Evolutionary conservation across 2,329 filamentous ascomycete genomes (phyloP), one percentile per base, ranked within the genome.

Genomic region (Corynespora cassiicola): DNA sequence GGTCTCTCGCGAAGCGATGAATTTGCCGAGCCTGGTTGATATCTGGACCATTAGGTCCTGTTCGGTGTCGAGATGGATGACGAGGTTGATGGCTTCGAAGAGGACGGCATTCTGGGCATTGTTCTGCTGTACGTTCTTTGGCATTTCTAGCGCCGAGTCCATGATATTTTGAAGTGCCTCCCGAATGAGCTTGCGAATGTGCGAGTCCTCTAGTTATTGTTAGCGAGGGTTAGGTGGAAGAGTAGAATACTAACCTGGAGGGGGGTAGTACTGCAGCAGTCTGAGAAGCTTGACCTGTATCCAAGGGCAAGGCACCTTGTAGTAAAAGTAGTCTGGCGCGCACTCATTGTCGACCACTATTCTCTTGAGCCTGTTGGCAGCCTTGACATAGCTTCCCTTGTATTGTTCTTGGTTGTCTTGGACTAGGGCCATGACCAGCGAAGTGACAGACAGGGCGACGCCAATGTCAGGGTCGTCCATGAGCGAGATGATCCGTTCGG

Each of bases 271-370:
- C 70, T 99, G 94, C 50, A 99, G 77, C 45, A 99, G 73, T 47
- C 91, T 84, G 52, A 99, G 72, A 12, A 99, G 79, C 73, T 99
- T 99, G 61, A 97, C 88, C 71, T 97, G 91, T 41, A 99, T 85
- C 94, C 94, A 99, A 3, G 94, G 94, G 64, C 94, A 99, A 1
- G 94, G 94, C n/a, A 99, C 94, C 63, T 96, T 96, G 77, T 99
- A 99, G 75, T 99, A 99, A 17, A 96, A 81, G 65, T 99, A 99
- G 65, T 97, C 94, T 39, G 84, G 81, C 1, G 89, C 82, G 60
- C 89, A 94, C 56, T 99, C 92, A 49, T 87, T 86, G 54, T 97
- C 92, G 17, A 97, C 85, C 11, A 96, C 79, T 52, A 97, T 88
- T 52, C 88, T 86, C 74, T 96, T 96, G 57, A 99, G 70, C 39